These are phyloP conservation scores for Termitomyces sp. DNA, from an alignment of 768 basidiomycete genomes.

Conservation along the genomic window DNA sequence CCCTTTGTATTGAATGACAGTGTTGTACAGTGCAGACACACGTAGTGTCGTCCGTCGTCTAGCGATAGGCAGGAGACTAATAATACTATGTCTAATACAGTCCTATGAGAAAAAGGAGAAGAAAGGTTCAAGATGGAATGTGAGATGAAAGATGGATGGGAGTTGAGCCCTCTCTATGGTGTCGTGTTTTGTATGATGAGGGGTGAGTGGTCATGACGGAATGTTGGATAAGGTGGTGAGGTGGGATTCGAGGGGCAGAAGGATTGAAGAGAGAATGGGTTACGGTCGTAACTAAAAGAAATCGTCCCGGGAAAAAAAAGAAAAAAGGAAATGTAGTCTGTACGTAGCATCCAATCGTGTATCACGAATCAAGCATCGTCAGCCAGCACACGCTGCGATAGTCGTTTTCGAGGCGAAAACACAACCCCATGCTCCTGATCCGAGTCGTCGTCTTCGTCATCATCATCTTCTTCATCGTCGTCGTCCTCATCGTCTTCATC, in stretches of 20 bases:
- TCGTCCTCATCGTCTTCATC: slow-evolving; percentile 6
- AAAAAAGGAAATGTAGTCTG: neutral
- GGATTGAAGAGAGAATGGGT: too few species aligned
- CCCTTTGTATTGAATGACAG: slow-evolving; percentile 19
- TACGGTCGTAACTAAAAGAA: neutral
- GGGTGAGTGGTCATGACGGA: neutral
- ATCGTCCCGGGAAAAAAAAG: neutral
- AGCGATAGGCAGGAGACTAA: slow-evolving; percentile 8
- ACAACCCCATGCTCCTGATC: slow-evolving; percentile 21
- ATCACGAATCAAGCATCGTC: neutral
- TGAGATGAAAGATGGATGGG: neutral
- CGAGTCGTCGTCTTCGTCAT: slow-evolving; percentile 19
- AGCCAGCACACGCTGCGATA: neutral
- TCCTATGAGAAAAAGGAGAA: neutral
- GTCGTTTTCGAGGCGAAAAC: slow-evolving; percentile 25
- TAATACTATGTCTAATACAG: slow-evolving; percentile 20
- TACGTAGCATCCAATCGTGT: neutral
- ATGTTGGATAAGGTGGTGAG: neutral
- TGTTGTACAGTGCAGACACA: slow-evolving; percentile 25
- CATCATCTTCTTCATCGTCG: slow-evolving; percentile 9
- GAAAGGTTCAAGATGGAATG: neutral
- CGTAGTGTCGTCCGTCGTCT: slow-evolving; percentile 14
- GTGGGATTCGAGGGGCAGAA: neutral
- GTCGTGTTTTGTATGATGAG: neutral
- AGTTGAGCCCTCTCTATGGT: neutral